Evolutionary conservation across 495 filamentous ascomycete genomes (phyloP), one percentile per base, ranked within the genome.

Genomic region (Talaromyces borbonicus): DNA sequence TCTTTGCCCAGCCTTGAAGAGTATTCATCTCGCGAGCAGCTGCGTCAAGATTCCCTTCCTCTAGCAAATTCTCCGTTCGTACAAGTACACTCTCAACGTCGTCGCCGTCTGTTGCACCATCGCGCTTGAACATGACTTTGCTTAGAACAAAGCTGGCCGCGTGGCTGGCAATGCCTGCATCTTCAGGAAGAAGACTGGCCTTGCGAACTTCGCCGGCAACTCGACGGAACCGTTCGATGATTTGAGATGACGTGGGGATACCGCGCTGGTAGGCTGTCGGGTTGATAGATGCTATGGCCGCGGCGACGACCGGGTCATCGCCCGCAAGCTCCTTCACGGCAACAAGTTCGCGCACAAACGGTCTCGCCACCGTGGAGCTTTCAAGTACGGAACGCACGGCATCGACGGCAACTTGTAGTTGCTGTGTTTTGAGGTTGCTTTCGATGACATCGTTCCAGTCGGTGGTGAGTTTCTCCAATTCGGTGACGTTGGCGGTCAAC

Each of bases 21-120:
- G 76, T 76, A 59, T 95, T 97, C 85, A 97, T 90, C 72, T 98
- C 92, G 51, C 93, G 74, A 6, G 90, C 88, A 30, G 92, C 92
- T 39, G 73, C 81, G 57, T 98, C 93, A 25, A 98, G 65, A 54
- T 93, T 77, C 23, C 92, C 93, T 65, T 96, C 85, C 67, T 97
- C 88, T 9, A 98, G 71, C 52, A 84, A 74, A 3, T 77, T 89
- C 66, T 96, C 88, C 2, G 92, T 87, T 46, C 92, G 72, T 2
- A 85, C 82, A 9, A 98, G 76, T 50, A 95, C 79, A 58, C 87
- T 94, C 73, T 97, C 92, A 16, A 97, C 90, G 58, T 98, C 92
- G 53, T 92, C 79, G 19, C 93, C 90, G 22, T 77, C 74, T 1
- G 90, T 81, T 32, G 92, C 69, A n/a, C 81, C 85, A 56, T 87